Percentiles rank a stretch among this genome's conserved stretches.
Evolutionary conservation across 148 eudicot genomes (phyloP).

Genomic region (Vaccinium vitisidaea): DNA sequence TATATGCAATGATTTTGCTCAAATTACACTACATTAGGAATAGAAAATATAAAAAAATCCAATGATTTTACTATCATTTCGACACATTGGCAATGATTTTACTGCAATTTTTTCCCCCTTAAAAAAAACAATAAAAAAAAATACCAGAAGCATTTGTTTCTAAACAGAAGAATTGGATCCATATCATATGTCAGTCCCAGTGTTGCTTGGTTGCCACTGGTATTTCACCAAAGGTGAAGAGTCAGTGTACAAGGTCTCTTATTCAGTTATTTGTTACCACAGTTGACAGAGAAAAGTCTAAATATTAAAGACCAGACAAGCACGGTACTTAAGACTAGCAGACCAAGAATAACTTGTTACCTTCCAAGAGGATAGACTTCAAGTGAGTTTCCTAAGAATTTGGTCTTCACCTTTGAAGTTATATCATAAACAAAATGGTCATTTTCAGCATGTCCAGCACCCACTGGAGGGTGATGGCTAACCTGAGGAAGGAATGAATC

Average conservation of each 20-base stretch:
- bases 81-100: not conserved
- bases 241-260: not conserved
- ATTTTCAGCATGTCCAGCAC: constrained; percentile 97
- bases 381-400: constrained; percentile 85
- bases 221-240: not conserved
- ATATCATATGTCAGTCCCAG: not conserved
- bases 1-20: not conserved
- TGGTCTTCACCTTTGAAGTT: constrained; percentile 95
- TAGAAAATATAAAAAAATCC: not conserved
- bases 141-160: not conserved
- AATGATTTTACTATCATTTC: not conserved
- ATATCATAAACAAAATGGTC: constrained; percentile 83
- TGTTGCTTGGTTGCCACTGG: not conserved
- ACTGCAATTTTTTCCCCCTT: not conserved
- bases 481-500: constrained; percentile 43
- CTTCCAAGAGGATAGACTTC: constrained; percentile 98
- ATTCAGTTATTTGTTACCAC: no score
- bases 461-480: constrained; percentile 98
- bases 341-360: constrained; percentile 29
- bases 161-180: not conserved
- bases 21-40: not conserved
- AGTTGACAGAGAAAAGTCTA: not conserved
- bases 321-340: not conserved
- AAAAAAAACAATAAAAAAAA: not conserved
- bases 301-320: not conserved